Evolutionary conservation across 1,284 basidiomycete genomes (phyloP), one percentile per base, ranked within the genome.

Genomic region (Nidula niveotomentosa): DNA sequence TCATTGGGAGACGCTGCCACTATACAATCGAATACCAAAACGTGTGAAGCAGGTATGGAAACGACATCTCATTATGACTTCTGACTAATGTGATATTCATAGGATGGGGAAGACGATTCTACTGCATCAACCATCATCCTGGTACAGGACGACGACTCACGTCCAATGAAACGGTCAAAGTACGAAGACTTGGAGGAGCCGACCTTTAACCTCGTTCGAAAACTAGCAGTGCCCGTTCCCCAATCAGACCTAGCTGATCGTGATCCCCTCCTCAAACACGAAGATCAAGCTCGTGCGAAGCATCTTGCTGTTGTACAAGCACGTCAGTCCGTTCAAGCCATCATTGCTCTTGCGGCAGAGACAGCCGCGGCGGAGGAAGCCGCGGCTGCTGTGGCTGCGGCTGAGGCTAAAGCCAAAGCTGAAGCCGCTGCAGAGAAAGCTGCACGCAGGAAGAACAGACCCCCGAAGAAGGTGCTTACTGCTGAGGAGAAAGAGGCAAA

Each of bases 1-100:
- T 15, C 77, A 86, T 52, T 97, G 94, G 94, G 80, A 84, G 36
- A 78, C 77, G 15, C 78, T 96, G 45, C 85, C 90, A 50, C 73
- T 87, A 41, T 88, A 85, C 8, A 95, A 92, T 69, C 88, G 93
- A 60, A 96, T 97, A 81, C 90, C 91, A 8, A 92, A 91, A 66
- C 78, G 86, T 53, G 62, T 78, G 48, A 81, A 79, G 69, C 76
- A 65, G 54, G 83, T 76, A 30, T 36, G 59, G 39, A 34, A 13
- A 13, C 33, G n/a, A 18, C 39, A 34, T 39, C 43, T 51, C 8
- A 8, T 51, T n/a, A 30, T 34, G 17, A 43, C 39, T 43, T 43
- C 17, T 17, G 39, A 13, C 39, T 43, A 6, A 43, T 43, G 30
- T 43, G 39, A 8, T 43, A 6, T 8, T 43, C 17, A 43, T 43